These are phyloP conservation scores for Backusella westeae DNA, from an alignment of 192 early-diverging fungal species.

Conservation along the genomic window DNA sequence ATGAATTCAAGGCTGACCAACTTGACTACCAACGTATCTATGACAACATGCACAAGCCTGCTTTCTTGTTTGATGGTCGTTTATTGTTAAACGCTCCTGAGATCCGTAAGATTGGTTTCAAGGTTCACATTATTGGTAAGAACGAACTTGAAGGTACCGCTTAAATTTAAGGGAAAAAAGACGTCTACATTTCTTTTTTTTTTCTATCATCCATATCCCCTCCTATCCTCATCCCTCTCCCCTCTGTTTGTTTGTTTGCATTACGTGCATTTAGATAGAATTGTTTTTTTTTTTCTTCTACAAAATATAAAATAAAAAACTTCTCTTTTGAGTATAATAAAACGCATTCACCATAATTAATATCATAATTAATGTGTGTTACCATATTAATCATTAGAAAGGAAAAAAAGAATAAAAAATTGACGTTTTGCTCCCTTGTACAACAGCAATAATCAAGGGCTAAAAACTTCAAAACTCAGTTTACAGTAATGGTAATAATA, in stretches of 20 bases:
- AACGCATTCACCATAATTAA: background rate
- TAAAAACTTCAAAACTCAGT: background rate
- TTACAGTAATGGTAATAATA: background rate
- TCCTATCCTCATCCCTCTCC: background rate
- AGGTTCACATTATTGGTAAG: conserved; percentile 70
- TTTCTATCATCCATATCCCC: background rate
- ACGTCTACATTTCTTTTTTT: background rate
- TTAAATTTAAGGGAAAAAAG: conserved; percentile 14
- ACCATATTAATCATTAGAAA: background rate
- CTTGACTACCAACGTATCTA: conserved; percentile 71
- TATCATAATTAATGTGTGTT: background rate
- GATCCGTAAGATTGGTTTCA: conserved; percentile 78
- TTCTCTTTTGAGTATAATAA: background rate
- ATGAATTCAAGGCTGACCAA: conserved; percentile 74
- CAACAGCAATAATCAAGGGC: background rate
- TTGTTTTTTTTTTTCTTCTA: background rate
- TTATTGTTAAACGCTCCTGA: conserved; percentile 66
- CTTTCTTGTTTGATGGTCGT: conserved; percentile 90
- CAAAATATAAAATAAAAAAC: background rate
- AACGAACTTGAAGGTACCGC: conserved; percentile 35
- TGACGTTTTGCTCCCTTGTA: background rate
- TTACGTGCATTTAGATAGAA: conserved; percentile 2
- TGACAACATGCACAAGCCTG: conserved; percentile 76
- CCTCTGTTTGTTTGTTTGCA: conserved; percentile 3
- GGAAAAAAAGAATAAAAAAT: background rate